A percentile compares a stretch with the other conserved stretches of the same genome.
Conservation (phyloP, 192 early-diverging fungal genomes). For the Funneliformis geosporum region DNA sequence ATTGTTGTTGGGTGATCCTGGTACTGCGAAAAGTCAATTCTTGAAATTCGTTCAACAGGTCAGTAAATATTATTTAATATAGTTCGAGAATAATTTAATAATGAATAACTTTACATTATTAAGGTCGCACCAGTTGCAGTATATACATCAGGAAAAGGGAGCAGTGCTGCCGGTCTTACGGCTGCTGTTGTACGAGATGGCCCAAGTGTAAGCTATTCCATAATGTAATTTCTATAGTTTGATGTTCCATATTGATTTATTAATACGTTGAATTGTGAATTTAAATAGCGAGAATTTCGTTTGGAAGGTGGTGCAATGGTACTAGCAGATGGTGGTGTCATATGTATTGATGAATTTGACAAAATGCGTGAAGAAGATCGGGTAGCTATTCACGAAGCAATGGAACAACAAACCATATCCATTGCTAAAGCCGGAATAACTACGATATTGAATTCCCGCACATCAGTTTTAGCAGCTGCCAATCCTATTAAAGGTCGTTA, state of each 20-base stretch:
- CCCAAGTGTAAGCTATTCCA: slow-evolving; percentile 60
- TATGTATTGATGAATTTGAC: slow-evolving; percentile 99
- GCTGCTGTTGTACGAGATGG: slow-evolving; percentile 96
- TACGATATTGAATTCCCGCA: slow-evolving; percentile 95
- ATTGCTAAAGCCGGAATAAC: slow-evolving; percentile 99
- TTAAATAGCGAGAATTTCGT: slow-evolving; percentile 87
- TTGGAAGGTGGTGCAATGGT: slow-evolving; percentile 99
- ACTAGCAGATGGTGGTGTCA: slow-evolving; percentile 96
- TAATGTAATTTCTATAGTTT: not conserved
- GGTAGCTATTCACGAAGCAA: slow-evolving; percentile 99
- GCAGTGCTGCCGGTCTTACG: slow-evolving; percentile 97
- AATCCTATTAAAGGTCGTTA: slow-evolving; percentile 99
- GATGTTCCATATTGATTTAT: not conserved
- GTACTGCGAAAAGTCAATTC: slow-evolving; percentile 97
- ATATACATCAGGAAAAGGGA: slow-evolving; percentile 99
- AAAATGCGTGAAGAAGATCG: slow-evolving; percentile 99
- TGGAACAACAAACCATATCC: slow-evolving; percentile 99
- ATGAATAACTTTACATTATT: not conserved
- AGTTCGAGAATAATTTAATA: not conserved
- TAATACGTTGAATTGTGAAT: not conserved
- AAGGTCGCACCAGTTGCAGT: slow-evolving; percentile 92
- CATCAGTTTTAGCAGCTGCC: slow-evolving; percentile 95
- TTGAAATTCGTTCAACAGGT: slow-evolving; percentile 98
- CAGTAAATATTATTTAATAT: not conserved
- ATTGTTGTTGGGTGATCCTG: slow-evolving; percentile 94